phyloP scores from a whole-genome alignment of 345 rosid genomes.

The Citrus sinensis region DNA sequence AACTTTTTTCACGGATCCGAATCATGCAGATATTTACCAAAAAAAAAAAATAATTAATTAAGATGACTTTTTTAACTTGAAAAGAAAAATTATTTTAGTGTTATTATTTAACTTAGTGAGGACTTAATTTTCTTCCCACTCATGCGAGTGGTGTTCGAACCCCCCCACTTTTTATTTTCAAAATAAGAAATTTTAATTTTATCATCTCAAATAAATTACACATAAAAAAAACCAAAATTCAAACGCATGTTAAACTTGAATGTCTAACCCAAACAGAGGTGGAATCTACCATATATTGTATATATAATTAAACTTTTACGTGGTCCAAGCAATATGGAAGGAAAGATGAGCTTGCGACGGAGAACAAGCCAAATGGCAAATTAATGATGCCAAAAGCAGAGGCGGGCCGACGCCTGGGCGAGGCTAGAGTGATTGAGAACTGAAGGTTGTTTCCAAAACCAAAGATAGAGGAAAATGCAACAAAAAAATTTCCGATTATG shows the following conservation, averaged over 20 bases:
- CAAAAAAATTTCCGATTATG: not conserved
- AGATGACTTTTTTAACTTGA: no score
- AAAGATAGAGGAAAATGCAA: not conserved
- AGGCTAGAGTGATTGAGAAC: not conserved
- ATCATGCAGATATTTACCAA: no score
- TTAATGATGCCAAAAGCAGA: no score
- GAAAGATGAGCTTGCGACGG: not conserved
- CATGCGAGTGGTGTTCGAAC: rapidly evolving
- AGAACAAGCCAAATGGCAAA: not conserved
- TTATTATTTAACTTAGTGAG: no score
- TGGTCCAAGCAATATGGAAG: not conserved
- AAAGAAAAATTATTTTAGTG: no score
- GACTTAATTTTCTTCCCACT: no score
- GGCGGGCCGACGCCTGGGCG: no score
- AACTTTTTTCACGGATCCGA: not conserved
- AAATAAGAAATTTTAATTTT: no score
- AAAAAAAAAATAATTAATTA: no score
- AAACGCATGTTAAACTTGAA: no score
- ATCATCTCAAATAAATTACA: no score
- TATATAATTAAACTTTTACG: not conserved
- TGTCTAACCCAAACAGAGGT: not conserved
- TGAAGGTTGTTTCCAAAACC: not conserved
- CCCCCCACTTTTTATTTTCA: no score
- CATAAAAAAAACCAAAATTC: rapidly evolving
- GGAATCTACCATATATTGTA: not conserved